These are phyloP conservation scores for Torulaspora franciscae DNA, from an alignment of 805 yeast genomes.

Conservation along the genomic window DNA sequence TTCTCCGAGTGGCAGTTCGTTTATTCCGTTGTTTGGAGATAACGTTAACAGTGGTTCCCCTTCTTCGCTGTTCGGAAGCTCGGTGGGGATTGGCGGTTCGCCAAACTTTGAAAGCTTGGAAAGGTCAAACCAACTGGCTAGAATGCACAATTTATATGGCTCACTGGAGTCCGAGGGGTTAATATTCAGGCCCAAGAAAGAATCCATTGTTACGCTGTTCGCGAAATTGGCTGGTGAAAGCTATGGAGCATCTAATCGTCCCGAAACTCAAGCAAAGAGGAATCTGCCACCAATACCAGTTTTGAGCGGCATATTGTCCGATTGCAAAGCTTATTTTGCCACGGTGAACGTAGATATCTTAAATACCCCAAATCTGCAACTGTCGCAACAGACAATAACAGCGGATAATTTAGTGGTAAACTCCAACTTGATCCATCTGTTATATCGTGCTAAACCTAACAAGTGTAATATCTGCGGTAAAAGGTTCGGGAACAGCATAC, in stretches of 20 bases:
- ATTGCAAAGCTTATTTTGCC: conserved; percentile 33
- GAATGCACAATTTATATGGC: conserved; percentile 20
- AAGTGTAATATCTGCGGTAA: conserved; percentile 91
- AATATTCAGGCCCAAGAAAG: conserved; percentile 25
- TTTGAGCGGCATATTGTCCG: conserved; percentile 25
- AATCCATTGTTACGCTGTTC: conserved; percentile 29
- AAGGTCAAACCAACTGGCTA: conserved; percentile 17
- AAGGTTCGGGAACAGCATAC: conserved; percentile 59
- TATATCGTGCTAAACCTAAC: conserved; percentile 48
- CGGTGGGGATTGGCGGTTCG: conserved; percentile 12
- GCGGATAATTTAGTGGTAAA: conserved; percentile 27
- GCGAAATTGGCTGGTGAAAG: conserved; percentile 19
- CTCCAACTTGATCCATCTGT: conserved; percentile 30
- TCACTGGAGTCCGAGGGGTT: conserved; percentile 25
- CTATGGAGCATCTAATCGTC: conserved; percentile 4
- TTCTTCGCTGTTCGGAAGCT: conserved; percentile 24
- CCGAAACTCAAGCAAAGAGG: conserved; percentile 8
- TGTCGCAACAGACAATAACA: conserved; percentile 35
- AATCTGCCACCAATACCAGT: conserved; percentile 25
- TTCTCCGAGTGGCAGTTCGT: conserved; percentile 6
- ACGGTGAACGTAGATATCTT: conserved; percentile 29
- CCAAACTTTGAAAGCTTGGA: conserved; percentile 19
- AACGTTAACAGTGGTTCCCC: conserved; percentile 9
- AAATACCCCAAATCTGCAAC: conserved; percentile 29
- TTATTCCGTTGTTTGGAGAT: conserved; percentile 20